These are phyloP conservation scores for Collybia sp. DNA, from an alignment of 768 basidiomycete genomes.

Conservation along the genomic window DNA sequence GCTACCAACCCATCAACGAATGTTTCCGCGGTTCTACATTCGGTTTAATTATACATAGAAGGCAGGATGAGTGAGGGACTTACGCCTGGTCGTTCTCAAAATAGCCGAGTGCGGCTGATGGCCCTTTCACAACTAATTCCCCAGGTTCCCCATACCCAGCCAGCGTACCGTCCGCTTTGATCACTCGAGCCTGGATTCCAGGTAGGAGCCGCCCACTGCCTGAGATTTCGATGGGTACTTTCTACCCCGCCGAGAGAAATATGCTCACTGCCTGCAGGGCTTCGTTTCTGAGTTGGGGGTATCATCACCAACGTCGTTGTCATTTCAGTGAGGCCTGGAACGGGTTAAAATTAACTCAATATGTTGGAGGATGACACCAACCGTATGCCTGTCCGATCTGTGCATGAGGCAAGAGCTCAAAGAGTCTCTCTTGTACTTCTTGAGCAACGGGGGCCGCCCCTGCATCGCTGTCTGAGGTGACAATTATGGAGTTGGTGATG, in stretches of 20 bases:
- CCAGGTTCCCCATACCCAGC: slow-evolving; percentile 40
- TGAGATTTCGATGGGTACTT: slow-evolving; percentile 5
- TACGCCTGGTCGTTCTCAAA: slow-evolving; percentile 48
- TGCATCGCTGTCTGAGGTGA: slow-evolving; percentile 12
- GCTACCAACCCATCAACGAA: slow-evolving; percentile 51
- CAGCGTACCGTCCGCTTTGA: slow-evolving; percentile 40
- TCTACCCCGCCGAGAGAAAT: background rate
- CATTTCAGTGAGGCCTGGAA: slow-evolving; percentile 27
- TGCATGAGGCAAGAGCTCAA: slow-evolving; percentile 40
- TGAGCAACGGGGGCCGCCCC: slow-evolving; percentile 58
- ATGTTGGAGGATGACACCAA: slow-evolving; percentile 14
- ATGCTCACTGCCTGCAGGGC: slow-evolving; percentile 31
- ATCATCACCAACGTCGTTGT: slow-evolving; percentile 45
- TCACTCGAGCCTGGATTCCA: slow-evolving; percentile 37
- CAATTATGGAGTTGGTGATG: slow-evolving; percentile 6
- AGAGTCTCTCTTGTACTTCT: slow-evolving; percentile 43
- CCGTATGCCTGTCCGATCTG: slow-evolving; percentile 63
- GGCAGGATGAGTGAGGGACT: slow-evolving; percentile 19
- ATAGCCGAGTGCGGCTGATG: slow-evolving; percentile 37
- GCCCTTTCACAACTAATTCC: slow-evolving; percentile 42
- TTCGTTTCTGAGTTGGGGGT: slow-evolving; percentile 32
- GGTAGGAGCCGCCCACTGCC: slow-evolving; percentile 39
- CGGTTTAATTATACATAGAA: slow-evolving; percentile 5
- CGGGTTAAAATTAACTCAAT: too few relatives aligned
- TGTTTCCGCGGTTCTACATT: slow-evolving; percentile 47